Base-by-base conservation (phyloP, 345 rosid genomes). In the Syzygium aromaticum region DNA sequence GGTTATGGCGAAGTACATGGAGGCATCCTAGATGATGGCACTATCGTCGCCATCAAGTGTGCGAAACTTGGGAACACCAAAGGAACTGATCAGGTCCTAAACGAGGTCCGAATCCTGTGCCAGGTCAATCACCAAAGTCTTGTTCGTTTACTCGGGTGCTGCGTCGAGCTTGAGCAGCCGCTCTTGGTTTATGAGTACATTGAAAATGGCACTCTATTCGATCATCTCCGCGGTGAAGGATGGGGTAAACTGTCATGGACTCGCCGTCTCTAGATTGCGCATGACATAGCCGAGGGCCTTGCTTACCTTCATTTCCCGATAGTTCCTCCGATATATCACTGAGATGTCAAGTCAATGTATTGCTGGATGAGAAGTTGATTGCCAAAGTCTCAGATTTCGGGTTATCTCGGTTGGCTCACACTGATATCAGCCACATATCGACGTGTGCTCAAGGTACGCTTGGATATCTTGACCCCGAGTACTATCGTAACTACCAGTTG, bases 61-160 rank as follows among this genome's bases (percentile, higher is more conserved):
- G 93, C 92, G 9, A 92, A 93, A 88, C 86, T 92, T 17, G 92
- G 95, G n/a, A 92, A 87, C 89, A 49, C 92, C 28, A 93, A 92
- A 33, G 91, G 93, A 9, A 88, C 91, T 5, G 93, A 91, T 82
- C 94, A 91, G 83, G 89, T 93, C 23, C 91, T 92, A 51, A 93
- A 92, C 15, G 93, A 92, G 90, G 94, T 93, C 11, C 27, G 93
- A 67, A 92, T 93, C 84, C 88, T 92, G 52, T 92, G 93, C 89
- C 94, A 93, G 82, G 93, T 93, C n/a, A 92, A 92, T 82, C 94
- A 93, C 30, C 83, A 88, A n/a, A 91, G 84, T 88, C 93, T 93
- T 13, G 94, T 92, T 1, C 51, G 89, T 9, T 77, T 93, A 16
- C 89, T 93, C 5, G 93, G 95, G 5, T 93, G 95, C 49, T 93